Evolutionary conservation across 805 yeast genomes (phyloP), one percentile per base, ranked within the genome.

Genomic region (Myxozyma nipponensis): DNA sequence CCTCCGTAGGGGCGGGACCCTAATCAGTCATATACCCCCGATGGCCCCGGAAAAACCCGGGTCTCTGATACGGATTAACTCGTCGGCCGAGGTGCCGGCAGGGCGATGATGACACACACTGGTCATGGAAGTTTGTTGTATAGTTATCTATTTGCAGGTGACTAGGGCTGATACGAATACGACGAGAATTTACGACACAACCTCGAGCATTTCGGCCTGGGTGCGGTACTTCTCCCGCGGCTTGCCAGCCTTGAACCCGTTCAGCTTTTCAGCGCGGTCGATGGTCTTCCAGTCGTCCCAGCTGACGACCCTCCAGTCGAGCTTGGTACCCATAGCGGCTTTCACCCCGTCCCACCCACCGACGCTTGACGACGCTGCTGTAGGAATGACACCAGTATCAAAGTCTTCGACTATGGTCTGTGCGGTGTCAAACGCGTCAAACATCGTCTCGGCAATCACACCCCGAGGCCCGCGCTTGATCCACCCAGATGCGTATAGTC

Each of bases 401-500:
- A 47, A 52, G 60, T 88, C 95, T 34, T 74, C 70, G 17, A 81
- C 62, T 0, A 93, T 72, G 10, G 74, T 69, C 24, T 81, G 86
- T 0, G 88, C 91, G 0, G 91, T 82, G 6, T 79, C 77, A 56
- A 83, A 83, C 0, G 96, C 79, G 52, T 85, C 89, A 76, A 83
- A 77, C 84, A 91, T 86, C 0, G 98, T 88, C 13, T 86, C 76
- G 17, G 95, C 95, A 57, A 93, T 93, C 2, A 88, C 95, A 1
- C 98, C 98, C 25, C 77, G 77, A 5, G 95, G 85, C 0, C 95
- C 95, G 45, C 78, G 81, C 49, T 84, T 80, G 42, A 89, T 82
- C 98, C 98, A 93, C 0, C 98, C 98, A 6, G 89, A 72, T 1
- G 86, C 82, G 60, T 89, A 91, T 51, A 87, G 69, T 0, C 87